These are phyloP conservation scores for Aspergillus diversus DNA, from an alignment of 495 filamentous ascomycete species.

Conservation along the genomic window DNA sequence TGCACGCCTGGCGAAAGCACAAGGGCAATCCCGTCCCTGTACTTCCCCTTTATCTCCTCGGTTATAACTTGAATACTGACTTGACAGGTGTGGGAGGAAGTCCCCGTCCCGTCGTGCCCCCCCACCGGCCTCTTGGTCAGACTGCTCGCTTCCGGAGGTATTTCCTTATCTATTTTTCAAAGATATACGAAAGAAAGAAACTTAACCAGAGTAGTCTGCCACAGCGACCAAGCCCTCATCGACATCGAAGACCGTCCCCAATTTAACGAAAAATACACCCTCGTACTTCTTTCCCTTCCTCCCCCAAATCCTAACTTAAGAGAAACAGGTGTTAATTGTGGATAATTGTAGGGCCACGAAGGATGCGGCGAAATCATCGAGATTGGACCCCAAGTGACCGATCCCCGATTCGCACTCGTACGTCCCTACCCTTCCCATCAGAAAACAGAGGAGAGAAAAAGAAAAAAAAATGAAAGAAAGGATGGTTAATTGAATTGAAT, in stretches of 20 bases:
- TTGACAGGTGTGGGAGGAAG: conserved; percentile 25
- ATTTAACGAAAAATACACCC: conserved; percentile 29
- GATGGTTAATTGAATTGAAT: too few relatives aligned
- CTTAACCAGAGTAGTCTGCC: conserved; percentile 17
- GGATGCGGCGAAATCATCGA: conserved; percentile 29
- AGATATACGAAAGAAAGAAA: too few relatives aligned
- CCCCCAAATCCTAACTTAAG: too few relatives aligned
- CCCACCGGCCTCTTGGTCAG: conserved; percentile 23
- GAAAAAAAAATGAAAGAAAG: too few relatives aligned
- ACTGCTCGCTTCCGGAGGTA: conserved; percentile 28
- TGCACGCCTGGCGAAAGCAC: conserved; percentile 33
- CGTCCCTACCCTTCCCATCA: too few relatives aligned
- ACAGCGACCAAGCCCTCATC: conserved; percentile 28
- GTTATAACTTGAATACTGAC: neutral
- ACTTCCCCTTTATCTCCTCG: neutral
- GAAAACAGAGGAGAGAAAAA: too few relatives aligned
- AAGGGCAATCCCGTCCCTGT: conserved; percentile 26
- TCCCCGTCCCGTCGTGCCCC: conserved; percentile 22
- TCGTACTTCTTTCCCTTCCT: conserved; percentile 13
- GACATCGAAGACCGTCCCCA: conserved; percentile 29
- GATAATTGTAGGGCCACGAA: conserved; percentile 26
- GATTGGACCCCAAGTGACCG: conserved; percentile 22
- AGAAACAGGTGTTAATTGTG: neutral
- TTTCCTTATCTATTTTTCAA: too few relatives aligned
- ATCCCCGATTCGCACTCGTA: conserved; percentile 22